A percentile compares a stretch with the other conserved stretches of the same genome.
phyloP scores from a whole-genome alignment of 345 rosid species.

The Clarkia xantiana region DNA sequence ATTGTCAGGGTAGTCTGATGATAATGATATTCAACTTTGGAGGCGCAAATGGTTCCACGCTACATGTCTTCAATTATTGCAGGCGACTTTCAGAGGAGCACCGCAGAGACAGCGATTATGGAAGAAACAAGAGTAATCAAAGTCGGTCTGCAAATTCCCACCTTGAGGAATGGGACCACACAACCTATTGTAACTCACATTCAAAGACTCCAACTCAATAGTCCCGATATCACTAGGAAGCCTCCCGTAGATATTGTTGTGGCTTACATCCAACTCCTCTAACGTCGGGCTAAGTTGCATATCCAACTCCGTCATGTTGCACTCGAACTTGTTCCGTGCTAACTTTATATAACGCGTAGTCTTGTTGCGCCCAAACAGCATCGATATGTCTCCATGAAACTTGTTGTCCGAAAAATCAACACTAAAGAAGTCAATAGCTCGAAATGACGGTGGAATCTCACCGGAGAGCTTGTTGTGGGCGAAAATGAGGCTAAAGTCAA shows the following conservation, averaged over 20 bases:
- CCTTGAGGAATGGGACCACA: too few species aligned
- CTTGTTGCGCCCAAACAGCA: conserved; percentile 9
- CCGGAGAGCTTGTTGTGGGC: conserved; percentile 14
- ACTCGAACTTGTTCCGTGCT: conserved; percentile 12
- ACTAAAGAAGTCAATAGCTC: neutral
- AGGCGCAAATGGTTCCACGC: too few species aligned
- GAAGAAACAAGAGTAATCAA: conserved; percentile 7
- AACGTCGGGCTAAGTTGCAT: neutral
- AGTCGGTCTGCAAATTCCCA: conserved; percentile 11
- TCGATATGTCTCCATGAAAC: conserved; percentile 5
- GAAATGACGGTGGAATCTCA: conserved; percentile 7
- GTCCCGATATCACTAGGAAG: too few species aligned
- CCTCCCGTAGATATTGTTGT: too few species aligned
- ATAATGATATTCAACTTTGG: too few species aligned
- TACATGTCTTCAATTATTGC: too few species aligned
- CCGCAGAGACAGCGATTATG: conserved; percentile 16
- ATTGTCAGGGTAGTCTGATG: too few species aligned
- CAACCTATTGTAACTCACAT: too few species aligned
- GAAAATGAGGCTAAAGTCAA: conserved; percentile 8
- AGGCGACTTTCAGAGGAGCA: conserved; percentile 12
- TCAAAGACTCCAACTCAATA: too few species aligned
- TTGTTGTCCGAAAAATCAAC: conserved; percentile 8
- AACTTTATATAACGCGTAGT: conserved; percentile 6
- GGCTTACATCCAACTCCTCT: conserved; percentile 9
- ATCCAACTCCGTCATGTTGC: conserved; percentile 7